Percentiles rank a stretch among this genome's conserved stretches.
Evolutionary conservation across 2,329 filamentous ascomycete genomes (phyloP).

Genomic region (Sarocladiaceae sp.): DNA sequence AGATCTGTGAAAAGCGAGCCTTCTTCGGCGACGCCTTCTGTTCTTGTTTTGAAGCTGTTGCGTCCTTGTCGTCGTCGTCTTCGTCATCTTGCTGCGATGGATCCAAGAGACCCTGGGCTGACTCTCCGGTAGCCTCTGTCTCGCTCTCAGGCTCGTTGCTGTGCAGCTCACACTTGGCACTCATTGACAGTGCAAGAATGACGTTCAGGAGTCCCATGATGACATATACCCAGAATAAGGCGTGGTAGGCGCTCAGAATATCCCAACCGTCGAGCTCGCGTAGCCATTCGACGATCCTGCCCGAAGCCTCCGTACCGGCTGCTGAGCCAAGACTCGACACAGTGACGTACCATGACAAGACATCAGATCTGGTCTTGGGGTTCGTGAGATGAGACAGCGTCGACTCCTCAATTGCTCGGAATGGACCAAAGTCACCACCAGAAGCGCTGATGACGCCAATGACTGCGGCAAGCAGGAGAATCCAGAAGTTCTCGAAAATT

Average conservation of each 20-base stretch:
- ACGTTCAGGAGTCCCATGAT: constrained; percentile 51
- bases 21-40: constrained; percentile 18
- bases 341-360: constrained; percentile 64
- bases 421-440: constrained; percentile 64
- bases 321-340: constrained; percentile 51
- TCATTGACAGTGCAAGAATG: constrained; percentile 40
- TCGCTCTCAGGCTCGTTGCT: constrained; percentile 19
- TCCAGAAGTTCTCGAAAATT: constrained; percentile 53
- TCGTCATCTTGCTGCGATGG: constrained; percentile 16
- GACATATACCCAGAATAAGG: constrained; percentile 54
- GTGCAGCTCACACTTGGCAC: constrained; percentile 43
- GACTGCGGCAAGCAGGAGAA: constrained; percentile 53
- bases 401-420: constrained; percentile 63
- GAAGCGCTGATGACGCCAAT: constrained; percentile 58
- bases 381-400: constrained; percentile 57
- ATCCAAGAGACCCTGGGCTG: constrained; percentile 19
- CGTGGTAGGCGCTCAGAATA: constrained; percentile 49
- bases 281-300: constrained; percentile 45
- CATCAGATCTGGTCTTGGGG: constrained; percentile 51
- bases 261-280: constrained; percentile 42
- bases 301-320: constrained; percentile 47
- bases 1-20: constrained; percentile 50
- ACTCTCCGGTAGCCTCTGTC: constrained; percentile 12
- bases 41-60: not conserved
- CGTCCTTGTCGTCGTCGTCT: constrained; percentile 12